phyloP scores from a whole-genome alignment of 1,139 yeast species.

The Saccharomyces hybrid region DNA sequence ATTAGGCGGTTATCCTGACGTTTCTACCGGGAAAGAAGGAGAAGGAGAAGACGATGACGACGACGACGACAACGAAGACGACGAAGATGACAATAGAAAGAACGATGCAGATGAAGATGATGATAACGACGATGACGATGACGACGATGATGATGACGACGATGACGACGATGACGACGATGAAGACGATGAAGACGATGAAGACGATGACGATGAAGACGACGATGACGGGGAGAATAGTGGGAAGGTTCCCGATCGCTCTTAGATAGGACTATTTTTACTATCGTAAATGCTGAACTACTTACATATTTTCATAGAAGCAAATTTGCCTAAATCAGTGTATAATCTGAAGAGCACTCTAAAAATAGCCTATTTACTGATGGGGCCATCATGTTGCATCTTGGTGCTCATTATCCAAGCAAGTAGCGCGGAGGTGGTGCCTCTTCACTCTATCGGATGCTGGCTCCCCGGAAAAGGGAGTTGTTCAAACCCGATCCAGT shows the following conservation, averaged over 20 bases:
- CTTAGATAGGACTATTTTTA: not conserved
- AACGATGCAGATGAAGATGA: constrained; percentile 34
- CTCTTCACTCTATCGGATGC: not conserved
- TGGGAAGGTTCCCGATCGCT: not conserved
- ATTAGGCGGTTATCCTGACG: constrained; percentile 85
- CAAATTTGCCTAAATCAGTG: not conserved
- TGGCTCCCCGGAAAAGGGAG: not conserved
- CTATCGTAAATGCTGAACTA: not conserved
- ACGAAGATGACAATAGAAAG: constrained; percentile 37
- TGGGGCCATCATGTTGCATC: too few relatives aligned
- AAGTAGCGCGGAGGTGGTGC: not conserved
- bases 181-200: not conserved
- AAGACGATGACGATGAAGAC: constrained; percentile 1
- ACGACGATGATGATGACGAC: constrained; percentile 10
- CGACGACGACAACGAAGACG: constrained; percentile 8
- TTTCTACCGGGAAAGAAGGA: constrained; percentile 68
- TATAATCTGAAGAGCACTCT: not conserved
- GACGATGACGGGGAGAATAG: not conserved
- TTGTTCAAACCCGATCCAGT: not conserved
- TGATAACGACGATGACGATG: constrained; percentile 38
- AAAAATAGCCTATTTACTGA: not conserved
- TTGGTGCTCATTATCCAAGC: not conserved
- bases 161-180: not conserved
- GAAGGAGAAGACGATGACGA: constrained; percentile 46
- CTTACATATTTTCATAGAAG: not conserved